A percentile compares a stretch with the other conserved stretches of the same genome.
phyloP scores from a whole-genome alignment of 371 early-diverging fungal genomes.

The Circinella minor region DNA sequence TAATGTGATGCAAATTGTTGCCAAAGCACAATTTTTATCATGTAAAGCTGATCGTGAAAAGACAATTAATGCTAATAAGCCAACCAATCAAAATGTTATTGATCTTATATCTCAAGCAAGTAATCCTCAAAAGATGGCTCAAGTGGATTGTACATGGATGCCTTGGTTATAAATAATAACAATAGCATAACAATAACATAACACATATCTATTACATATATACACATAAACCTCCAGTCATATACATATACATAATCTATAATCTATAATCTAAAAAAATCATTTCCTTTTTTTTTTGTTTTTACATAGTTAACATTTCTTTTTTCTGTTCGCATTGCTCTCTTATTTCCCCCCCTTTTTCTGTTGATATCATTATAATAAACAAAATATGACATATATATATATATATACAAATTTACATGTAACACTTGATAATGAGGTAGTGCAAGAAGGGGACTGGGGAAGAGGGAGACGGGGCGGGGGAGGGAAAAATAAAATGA shows the following conservation, averaged over 20 bases:
- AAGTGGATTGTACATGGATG: slow-evolving; percentile 90
- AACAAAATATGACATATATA: too few species aligned
- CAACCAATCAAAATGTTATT: slow-evolving; percentile 80
- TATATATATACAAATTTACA: too few species aligned
- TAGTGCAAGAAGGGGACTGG: too few species aligned
- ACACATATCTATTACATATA: neutral
- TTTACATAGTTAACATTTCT: too few species aligned
- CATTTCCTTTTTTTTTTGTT: too few species aligned
- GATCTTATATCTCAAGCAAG: slow-evolving; percentile 90
- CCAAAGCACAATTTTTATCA: slow-evolving; percentile 74
- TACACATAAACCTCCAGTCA: neutral
- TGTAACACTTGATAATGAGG: too few species aligned
- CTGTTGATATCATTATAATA: too few species aligned
- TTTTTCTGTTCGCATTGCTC: too few species aligned
- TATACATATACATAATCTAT: neutral
- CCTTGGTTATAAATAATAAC: slow-evolving; percentile 67
- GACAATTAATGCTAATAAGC: slow-evolving; percentile 53
- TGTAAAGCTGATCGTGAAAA: slow-evolving; percentile 81
- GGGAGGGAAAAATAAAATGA: too few species aligned
- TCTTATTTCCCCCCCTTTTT: too few species aligned
- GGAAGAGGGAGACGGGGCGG: too few species aligned
- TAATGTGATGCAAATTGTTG: slow-evolving; percentile 74
- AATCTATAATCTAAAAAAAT: too few species aligned
- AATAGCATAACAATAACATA: slow-evolving; percentile 4
- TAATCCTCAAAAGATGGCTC: slow-evolving; percentile 90